phyloP scores from a whole-genome alignment of 345 rosid species.

The Anacardium occidentale region DNA sequence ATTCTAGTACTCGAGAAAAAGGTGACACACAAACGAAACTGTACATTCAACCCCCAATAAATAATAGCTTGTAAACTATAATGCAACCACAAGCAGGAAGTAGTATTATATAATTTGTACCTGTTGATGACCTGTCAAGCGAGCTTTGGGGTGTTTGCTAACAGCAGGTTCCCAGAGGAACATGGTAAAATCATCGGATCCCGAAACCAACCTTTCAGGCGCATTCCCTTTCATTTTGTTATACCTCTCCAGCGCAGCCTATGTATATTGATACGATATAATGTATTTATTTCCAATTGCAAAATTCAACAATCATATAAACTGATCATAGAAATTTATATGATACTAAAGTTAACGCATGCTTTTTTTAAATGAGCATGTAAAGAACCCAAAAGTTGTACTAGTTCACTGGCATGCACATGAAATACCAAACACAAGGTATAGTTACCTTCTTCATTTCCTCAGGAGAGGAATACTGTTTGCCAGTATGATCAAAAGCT shows the following conservation, averaged over 20 bases:
- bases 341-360: neutral
- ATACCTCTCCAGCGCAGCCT: conserved; percentile 86
- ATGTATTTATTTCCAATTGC: neutral
- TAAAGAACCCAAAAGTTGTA: neutral
- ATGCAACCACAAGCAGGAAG: conserved; percentile 6
- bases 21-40: neutral
- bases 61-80: conserved; percentile 4
- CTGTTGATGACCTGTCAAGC: conserved; percentile 92
- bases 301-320: neutral
- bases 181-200: conserved; percentile 96
- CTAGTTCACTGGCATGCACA: neutral
- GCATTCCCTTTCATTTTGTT: conserved; percentile 71
- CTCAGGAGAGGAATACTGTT: conserved; percentile 64
- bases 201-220: conserved; percentile 92
- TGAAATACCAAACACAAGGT: conserved; percentile 13
- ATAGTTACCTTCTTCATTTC: conserved; percentile 76
- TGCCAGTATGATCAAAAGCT: conserved; percentile 93
- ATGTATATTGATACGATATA: conserved; percentile 13
- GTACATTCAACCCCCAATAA: conserved; percentile 5
- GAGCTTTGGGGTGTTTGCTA: conserved; percentile 74
- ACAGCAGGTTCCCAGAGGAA: conserved; percentile 92
- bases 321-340: no score
- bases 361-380: neutral
- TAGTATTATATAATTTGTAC: conserved; percentile 25
- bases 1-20: neutral